Percentiles rank a stretch among this genome's conserved stretches.
Conservation (phyloP, 495 filamentous ascomycete species). For the Hypoxylon crocopeplum region DNA sequence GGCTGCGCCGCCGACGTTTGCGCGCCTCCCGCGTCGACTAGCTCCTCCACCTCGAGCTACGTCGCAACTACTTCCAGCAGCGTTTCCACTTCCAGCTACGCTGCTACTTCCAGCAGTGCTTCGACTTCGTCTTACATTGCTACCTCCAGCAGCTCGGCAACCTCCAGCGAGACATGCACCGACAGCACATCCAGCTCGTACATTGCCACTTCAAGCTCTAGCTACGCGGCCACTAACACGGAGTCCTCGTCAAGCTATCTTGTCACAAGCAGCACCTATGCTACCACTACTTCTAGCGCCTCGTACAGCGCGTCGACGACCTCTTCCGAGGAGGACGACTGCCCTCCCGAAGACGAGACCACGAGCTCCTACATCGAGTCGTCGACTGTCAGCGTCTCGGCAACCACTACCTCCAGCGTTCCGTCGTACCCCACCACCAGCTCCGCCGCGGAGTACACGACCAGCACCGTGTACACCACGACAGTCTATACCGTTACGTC, state of each 20-base stretch:
- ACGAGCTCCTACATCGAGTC: conserved; percentile 23
- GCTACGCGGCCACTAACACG: conserved; percentile 6
- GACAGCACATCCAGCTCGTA: conserved; percentile 17
- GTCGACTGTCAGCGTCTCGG: conserved; percentile 18
- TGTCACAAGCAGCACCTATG: conserved; percentile 22
- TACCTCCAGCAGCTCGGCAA: conserved; percentile 8
- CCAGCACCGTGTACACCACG: conserved; percentile 59
- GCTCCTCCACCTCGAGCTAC: conserved; percentile 10
- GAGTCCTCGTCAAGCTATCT: conserved; percentile 19
- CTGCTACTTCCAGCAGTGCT: conserved; percentile 3
- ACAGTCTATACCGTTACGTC: conserved; percentile 62
- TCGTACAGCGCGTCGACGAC: conserved; percentile 20
- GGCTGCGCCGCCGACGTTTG: conserved; percentile 26
- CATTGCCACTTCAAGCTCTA: conserved; percentile 19
- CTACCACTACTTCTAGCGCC: conserved; percentile 24
- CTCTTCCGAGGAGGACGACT: conserved; percentile 27
- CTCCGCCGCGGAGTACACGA: conserved; percentile 24
- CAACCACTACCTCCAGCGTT: conserved; percentile 18
- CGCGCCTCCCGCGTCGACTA: conserved; percentile 14
- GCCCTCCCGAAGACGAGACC: conserved; percentile 14
- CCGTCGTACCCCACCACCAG: conserved; percentile 31
- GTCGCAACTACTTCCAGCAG: conserved; percentile 11
- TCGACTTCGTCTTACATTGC: conserved; percentile 7
- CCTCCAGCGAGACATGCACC: conserved; percentile 8
- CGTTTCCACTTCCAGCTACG: conserved; percentile 4